phyloP scores from a whole-genome alignment of 805 yeast species.

The Lipomyces mesembrius region DNA sequence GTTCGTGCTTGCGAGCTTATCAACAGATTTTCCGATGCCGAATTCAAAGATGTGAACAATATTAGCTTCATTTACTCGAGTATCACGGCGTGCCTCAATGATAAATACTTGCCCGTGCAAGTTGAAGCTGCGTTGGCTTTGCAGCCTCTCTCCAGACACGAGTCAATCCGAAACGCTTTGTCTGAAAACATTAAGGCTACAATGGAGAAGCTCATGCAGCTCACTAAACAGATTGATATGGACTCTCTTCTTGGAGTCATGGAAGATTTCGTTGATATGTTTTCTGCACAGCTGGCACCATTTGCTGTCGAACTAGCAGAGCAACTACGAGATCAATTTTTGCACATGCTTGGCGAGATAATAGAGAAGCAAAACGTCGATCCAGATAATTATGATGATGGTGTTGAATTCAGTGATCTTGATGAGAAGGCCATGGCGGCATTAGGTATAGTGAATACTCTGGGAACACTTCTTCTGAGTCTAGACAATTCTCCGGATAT shows the following conservation, averaged over 20 bases:
- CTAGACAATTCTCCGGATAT: constrained; percentile 79
- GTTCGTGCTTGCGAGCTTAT: constrained; percentile 58
- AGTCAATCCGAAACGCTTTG: constrained; percentile 69
- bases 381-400: constrained; percentile 48
- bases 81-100: constrained; percentile 51
- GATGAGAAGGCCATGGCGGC: constrained; percentile 74
- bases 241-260: constrained; percentile 87
- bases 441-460: constrained; percentile 76
- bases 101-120: constrained; percentile 69
- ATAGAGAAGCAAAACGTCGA: constrained; percentile 56
- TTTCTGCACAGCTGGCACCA: constrained; percentile 86
- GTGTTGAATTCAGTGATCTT: constrained; percentile 54
- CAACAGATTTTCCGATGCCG: constrained; percentile 65
- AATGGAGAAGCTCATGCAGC: constrained; percentile 74
- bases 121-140: constrained; percentile 84
- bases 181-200: constrained; percentile 73
- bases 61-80: constrained; percentile 58
- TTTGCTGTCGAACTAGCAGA: constrained; percentile 74
- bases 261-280: constrained; percentile 93
- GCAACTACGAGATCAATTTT: constrained; percentile 61
- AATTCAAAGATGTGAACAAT: constrained; percentile 60
- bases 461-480: constrained; percentile 78
- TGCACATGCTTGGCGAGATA: constrained; percentile 69
- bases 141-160: constrained; percentile 72
- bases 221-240: constrained; percentile 81